These are phyloP conservation scores for Emydomyces testavorans DNA, from an alignment of 2,329 filamentous ascomycete genomes.

Conservation along the genomic window DNA sequence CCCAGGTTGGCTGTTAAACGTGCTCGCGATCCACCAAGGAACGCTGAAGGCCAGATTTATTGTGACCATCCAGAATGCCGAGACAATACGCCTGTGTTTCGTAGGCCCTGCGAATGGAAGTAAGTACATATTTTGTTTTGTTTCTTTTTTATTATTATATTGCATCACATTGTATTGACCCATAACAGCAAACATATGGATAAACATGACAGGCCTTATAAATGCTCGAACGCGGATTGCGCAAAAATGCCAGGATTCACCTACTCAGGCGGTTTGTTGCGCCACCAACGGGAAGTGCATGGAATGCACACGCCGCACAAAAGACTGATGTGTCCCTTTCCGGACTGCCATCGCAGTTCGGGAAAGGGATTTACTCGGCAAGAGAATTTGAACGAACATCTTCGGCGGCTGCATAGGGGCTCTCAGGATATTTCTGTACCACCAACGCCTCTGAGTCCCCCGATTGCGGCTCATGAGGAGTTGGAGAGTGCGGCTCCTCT, in stretches of 20 bases:
- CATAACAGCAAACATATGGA: constrained; percentile 83
- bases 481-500: background rate
- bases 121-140: constrained; percentile 41
- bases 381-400: constrained; percentile 88
- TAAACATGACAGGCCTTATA: constrained; percentile 88
- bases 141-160: background rate
- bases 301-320: constrained; percentile 79
- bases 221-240: constrained; percentile 69
- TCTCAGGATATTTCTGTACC: constrained; percentile 1
- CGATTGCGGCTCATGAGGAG: background rate
- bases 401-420: constrained; percentile 70
- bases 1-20: constrained; percentile 34
- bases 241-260: constrained; percentile 91
- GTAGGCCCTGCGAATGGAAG: constrained; percentile 88
- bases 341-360: constrained; percentile 76
- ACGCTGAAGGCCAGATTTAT: constrained; percentile 61
- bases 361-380: constrained; percentile 85
- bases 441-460: background rate
- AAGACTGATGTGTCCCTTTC: constrained; percentile 75
- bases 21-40: constrained; percentile 46
- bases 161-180: background rate
- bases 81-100: constrained; percentile 54
- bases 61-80: constrained; percentile 62
- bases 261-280: constrained; percentile 77
- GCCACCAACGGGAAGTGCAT: constrained; percentile 90